These are phyloP conservation scores for Pneumocystis wakefieldiae DNA, from an alignment of 1,139 yeast genomes.

Conservation along the genomic window DNA sequence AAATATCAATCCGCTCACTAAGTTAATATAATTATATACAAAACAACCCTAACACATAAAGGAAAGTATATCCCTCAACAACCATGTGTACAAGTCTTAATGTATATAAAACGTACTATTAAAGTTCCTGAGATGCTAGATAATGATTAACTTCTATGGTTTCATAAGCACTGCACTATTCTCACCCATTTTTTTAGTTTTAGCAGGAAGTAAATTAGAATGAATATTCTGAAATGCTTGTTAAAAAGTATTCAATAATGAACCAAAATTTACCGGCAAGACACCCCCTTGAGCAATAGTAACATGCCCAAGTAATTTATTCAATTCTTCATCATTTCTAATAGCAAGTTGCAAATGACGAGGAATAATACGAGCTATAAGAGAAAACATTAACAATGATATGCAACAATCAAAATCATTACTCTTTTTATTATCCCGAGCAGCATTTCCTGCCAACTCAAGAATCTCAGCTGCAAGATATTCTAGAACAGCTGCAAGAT, in stretches of 20 bases:
- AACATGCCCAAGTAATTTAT: constrained; percentile 83
- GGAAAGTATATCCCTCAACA: background rate
- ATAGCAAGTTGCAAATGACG: constrained; percentile 97
- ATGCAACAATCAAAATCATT: background rate
- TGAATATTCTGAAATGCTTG: constrained; percentile 34
- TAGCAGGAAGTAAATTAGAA: constrained; percentile 89
- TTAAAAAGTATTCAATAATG: background rate
- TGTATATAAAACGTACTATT: background rate
- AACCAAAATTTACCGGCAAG: constrained; percentile 53
- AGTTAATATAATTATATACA: background rate
- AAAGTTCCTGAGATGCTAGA: constrained; percentile 1
- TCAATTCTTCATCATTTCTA: constrained; percentile 95
- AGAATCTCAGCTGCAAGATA: constrained; percentile 93
- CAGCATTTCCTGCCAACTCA: constrained; percentile 98
- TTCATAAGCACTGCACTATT: background rate
- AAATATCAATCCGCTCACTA: background rate
- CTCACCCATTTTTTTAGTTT: constrained; percentile 31
- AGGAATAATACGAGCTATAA: constrained; percentile 73
- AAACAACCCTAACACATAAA: background rate
- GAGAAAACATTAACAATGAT: background rate
- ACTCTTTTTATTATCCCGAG: constrained; percentile 89
- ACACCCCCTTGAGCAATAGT: constrained; percentile 98
- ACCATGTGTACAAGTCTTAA: background rate
- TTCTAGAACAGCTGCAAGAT: constrained; percentile 90
- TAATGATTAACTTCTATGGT: background rate